phyloP scores from a whole-genome alignment of 2,329 filamentous ascomycete species.

The Phoma herbarum region DNA sequence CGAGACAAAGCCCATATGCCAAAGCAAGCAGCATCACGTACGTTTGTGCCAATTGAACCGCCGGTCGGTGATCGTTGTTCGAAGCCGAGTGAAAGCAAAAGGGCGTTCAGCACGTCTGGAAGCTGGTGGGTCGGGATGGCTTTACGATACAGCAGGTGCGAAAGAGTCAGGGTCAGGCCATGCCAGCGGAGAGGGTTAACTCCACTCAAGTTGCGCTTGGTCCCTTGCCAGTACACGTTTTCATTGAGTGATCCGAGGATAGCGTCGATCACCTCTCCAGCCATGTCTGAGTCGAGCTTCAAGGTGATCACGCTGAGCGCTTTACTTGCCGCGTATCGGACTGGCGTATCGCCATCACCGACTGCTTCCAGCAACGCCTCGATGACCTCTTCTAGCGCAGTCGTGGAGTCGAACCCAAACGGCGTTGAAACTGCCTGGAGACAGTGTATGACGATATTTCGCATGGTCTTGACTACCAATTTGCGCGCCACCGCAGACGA shows the following conservation, averaged over 20 bases:
- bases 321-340: constrained; percentile 90
- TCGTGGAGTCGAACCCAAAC: constrained; percentile 49
- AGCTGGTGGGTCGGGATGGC: constrained; percentile 78
- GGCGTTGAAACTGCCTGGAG: constrained; percentile 55
- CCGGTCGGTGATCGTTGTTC: constrained; percentile 88
- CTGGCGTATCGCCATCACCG: constrained; percentile 88
- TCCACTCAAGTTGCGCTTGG: constrained; percentile 70
- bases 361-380: constrained; percentile 80
- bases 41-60: constrained; percentile 85
- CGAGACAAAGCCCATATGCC: constrained; percentile 93
- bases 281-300: constrained; percentile 81
- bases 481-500: constrained; percentile 84
- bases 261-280: constrained; percentile 84
- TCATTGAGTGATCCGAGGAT: constrained; percentile 75
- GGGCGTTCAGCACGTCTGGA: constrained; percentile 75
- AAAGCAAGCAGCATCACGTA: constrained; percentile 94
- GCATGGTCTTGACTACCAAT: constrained; percentile 82
- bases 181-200: constrained; percentile 91
- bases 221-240: constrained; percentile 66
- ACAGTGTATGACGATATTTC: constrained; percentile 74
- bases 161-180: constrained; percentile 85
- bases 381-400: constrained; percentile 76
- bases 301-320: constrained; percentile 86
- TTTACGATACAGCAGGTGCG: constrained; percentile 84
- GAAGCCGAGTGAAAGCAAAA: constrained; percentile 83